A percentile compares a stretch with the other conserved stretches of the same genome.
These are phyloP conservation scores for Penicillium frequentans DNA, from an alignment of 2,329 filamentous ascomycete species.

Conservation along the genomic window DNA sequence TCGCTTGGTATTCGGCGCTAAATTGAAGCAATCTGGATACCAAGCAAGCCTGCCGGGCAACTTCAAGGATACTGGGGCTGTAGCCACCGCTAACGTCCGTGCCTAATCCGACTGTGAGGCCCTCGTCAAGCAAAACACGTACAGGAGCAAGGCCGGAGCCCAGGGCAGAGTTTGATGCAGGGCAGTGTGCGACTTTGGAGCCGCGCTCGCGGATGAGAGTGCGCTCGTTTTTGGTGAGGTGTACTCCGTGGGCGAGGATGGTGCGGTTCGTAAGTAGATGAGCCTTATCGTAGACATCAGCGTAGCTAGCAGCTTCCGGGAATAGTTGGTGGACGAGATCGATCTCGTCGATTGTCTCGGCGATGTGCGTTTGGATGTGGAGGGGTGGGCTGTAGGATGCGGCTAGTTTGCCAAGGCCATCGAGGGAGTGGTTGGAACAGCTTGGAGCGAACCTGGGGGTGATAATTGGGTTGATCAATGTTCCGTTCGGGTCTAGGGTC, in stretches of 20 bases:
- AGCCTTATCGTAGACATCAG: slow-evolving; percentile 73
- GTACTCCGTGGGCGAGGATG: slow-evolving; percentile 81
- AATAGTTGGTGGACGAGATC: slow-evolving; percentile 69
- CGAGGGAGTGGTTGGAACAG: slow-evolving; percentile 56
- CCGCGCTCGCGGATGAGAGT: slow-evolving; percentile 60
- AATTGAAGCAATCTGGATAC: slow-evolving; percentile 64
- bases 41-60: slow-evolving; percentile 77
- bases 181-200: slow-evolving; percentile 80
- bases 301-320: slow-evolving; percentile 64
- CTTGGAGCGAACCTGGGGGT: slow-evolving; percentile 66
- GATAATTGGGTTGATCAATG: slow-evolving; percentile 72
- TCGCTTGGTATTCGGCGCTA: slow-evolving; percentile 5
- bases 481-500: slow-evolving; percentile 61
- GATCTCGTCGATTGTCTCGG: slow-evolving; percentile 76
- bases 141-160: slow-evolving; percentile 78
- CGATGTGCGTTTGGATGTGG: slow-evolving; percentile 79
- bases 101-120: slow-evolving; percentile 78
- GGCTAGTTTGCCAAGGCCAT: slow-evolving; percentile 64
- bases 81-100: slow-evolving; percentile 92
- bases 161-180: slow-evolving; percentile 74
- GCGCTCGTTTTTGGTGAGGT: slow-evolving; percentile 68
- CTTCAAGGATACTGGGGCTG: slow-evolving; percentile 75
- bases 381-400: slow-evolving; percentile 59
- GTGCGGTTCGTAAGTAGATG: slow-evolving; percentile 70
- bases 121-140: slow-evolving; percentile 69